phyloP scores from a whole-genome alignment of 495 filamentous ascomycete genomes.

The Xylaria sp. region DNA sequence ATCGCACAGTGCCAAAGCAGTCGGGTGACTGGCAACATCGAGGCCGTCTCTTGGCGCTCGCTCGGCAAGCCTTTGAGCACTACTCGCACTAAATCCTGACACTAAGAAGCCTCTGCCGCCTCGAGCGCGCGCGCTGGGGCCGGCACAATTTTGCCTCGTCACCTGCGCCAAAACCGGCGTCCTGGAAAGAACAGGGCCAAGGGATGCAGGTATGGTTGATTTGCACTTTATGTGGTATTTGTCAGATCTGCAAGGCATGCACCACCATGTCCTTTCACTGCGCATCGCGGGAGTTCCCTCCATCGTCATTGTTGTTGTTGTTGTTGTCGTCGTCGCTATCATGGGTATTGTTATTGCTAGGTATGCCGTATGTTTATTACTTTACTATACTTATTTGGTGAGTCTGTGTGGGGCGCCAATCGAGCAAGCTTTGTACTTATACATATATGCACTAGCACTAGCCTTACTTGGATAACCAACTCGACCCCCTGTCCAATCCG shows the following conservation, averaged over 20 bases:
- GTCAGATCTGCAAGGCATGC: conserved; percentile 2
- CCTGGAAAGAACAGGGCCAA: too few relatives aligned
- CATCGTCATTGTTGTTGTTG: too few relatives aligned
- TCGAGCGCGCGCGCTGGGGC: conserved; percentile 2
- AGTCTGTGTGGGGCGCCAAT: too few relatives aligned
- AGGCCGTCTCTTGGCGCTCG: neutral
- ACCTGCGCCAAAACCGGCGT: neutral
- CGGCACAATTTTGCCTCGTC: neutral
- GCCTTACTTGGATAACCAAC: neutral
- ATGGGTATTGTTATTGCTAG: too few relatives aligned
- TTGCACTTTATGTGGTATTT: conserved; percentile 19
- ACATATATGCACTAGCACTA: neutral
- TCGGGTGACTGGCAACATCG: neutral
- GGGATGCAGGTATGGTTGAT: neutral
- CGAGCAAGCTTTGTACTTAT: too few relatives aligned
- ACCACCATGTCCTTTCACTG: neutral
- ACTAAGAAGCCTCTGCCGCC: conserved; percentile 12
- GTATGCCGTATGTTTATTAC: too few relatives aligned
- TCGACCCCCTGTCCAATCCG: neutral
- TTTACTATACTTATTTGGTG: too few relatives aligned
- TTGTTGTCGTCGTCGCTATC: too few relatives aligned
- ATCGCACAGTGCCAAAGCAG: neutral
- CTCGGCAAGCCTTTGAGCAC: neutral
- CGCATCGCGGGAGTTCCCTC: neutral
- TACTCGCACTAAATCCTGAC: too few relatives aligned